Evolutionary conservation across 805 yeast species (phyloP).

Genomic region (Maudiozyma bulderi): DNA sequence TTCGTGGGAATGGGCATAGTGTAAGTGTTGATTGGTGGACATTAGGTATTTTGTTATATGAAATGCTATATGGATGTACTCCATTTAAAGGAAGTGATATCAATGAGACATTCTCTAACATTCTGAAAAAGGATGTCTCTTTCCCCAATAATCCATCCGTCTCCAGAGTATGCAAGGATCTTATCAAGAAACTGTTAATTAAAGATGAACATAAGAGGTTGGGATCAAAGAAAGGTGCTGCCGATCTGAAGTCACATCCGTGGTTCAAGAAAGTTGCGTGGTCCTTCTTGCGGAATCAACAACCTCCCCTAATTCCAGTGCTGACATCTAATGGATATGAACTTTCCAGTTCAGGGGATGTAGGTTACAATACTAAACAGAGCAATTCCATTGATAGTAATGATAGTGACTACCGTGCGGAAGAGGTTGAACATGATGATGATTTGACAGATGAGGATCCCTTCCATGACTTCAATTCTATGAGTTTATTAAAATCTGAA

Average conservation of each 20-base stretch:
- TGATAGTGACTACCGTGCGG: slow-evolving; percentile 6
- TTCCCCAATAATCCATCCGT: slow-evolving; percentile 64
- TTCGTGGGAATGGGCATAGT: slow-evolving; percentile 93
- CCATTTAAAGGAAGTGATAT: slow-evolving; percentile 92
- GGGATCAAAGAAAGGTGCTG: slow-evolving; percentile 91
- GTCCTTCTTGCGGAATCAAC: slow-evolving; percentile 87
- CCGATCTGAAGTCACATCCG: slow-evolving; percentile 84
- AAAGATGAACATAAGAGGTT: slow-evolving; percentile 84
- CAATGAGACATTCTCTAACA: slow-evolving; percentile 80
- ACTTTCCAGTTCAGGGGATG: slow-evolving; percentile 29
- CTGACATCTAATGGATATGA: slow-evolving; percentile 47
- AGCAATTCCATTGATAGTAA: not conserved
- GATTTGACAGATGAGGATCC: slow-evolving; percentile 51
- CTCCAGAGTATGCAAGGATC: slow-evolving; percentile 65
- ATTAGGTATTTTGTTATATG: slow-evolving; percentile 82
- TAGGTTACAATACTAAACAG: not conserved
- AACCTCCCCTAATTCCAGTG: slow-evolving; percentile 93
- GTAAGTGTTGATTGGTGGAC: slow-evolving; percentile 99
- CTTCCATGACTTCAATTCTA: slow-evolving; percentile 74
- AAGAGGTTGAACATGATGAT: slow-evolving; percentile 28
- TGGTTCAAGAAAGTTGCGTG: slow-evolving; percentile 89
- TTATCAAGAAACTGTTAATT: slow-evolving; percentile 71
- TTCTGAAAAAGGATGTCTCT: slow-evolving; percentile 71
- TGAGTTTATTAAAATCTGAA: slow-evolving; percentile 60
- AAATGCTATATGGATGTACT: slow-evolving; percentile 91